phyloP scores from a whole-genome alignment of 371 early-diverging fungal genomes.

The Rhizoclosmatium hyalinum region DNA sequence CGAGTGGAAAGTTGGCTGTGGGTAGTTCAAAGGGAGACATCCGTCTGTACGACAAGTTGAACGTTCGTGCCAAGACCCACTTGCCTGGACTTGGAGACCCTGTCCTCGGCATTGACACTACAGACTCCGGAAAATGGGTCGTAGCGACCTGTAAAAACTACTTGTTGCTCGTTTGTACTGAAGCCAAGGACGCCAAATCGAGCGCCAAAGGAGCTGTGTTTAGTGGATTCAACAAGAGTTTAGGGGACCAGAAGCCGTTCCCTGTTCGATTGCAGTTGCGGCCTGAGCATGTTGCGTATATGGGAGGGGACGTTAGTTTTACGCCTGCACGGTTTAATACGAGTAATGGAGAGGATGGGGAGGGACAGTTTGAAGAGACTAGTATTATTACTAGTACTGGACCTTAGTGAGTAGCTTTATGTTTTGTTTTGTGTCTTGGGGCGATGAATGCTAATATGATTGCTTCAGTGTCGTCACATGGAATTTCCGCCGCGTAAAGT shows the following conservation, averaged over 20 bases:
- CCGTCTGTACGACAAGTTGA: constrained; percentile 81
- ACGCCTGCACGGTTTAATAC: constrained; percentile 94
- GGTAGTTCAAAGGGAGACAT: constrained; percentile 91
- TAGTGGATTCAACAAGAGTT: constrained; percentile 71
- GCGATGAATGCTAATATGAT: background rate
- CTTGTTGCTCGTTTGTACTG: constrained; percentile 79
- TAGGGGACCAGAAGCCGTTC: constrained; percentile 72
- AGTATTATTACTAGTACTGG: constrained; percentile 90
- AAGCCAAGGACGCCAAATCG: constrained; percentile 35
- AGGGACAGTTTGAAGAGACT: constrained; percentile 61
- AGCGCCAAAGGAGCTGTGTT: constrained; percentile 45
- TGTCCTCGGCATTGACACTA: constrained; percentile 88
- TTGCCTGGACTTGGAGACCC: constrained; percentile 91
- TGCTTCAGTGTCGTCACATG: constrained; percentile 80
- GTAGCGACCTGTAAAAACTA: constrained; percentile 91
- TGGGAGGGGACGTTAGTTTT: constrained; percentile 77
- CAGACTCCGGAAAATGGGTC: constrained; percentile 85
- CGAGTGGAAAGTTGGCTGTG: constrained; percentile 82
- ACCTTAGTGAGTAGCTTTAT: constrained; percentile 42
- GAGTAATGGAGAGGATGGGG: constrained; percentile 50
- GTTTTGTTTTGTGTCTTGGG: constrained; percentile 3
- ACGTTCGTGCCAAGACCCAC: constrained; percentile 85
- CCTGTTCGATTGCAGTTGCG: constrained; percentile 82
- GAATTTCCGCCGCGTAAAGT: constrained; percentile 85
- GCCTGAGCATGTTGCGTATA: constrained; percentile 90